These are phyloP conservation scores for Puya raimondii DNA, from an alignment of 176 grass and related monocot species.

Conservation along the genomic window DNA sequence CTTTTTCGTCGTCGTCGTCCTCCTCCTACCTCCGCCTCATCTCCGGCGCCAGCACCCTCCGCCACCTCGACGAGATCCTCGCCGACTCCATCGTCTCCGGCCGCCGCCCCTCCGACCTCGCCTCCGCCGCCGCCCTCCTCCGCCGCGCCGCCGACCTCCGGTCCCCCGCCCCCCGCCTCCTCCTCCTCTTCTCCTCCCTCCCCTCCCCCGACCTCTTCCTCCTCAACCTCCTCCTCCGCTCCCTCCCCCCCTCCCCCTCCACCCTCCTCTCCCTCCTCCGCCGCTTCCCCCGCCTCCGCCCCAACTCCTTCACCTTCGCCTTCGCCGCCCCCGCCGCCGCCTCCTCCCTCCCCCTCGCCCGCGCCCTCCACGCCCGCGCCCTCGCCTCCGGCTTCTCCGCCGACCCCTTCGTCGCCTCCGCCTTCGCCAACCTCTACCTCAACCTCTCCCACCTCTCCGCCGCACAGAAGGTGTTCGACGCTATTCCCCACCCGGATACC, in stretches of 20 bases:
- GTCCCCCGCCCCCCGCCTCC: slow-evolving; percentile 10
- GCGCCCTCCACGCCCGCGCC: slow-evolving; percentile 8
- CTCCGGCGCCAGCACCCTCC: slow-evolving; percentile 8
- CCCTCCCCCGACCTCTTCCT: slow-evolving; percentile 15
- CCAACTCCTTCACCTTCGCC: slow-evolving; percentile 3
- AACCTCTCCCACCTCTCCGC: slow-evolving; percentile 9
- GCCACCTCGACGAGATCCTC: slow-evolving; percentile 20
- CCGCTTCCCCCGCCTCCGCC: neutral
- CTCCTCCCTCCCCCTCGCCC: neutral
- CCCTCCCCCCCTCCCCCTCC: slow-evolving; percentile 7
- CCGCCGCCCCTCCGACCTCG: slow-evolving; percentile 10
- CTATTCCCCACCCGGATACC: slow-evolving; percentile 17
- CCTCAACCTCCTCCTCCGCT: slow-evolving; percentile 23
- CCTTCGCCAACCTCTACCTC: slow-evolving; percentile 9
- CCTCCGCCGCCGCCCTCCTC: slow-evolving; percentile 20
- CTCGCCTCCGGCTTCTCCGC: slow-evolving; percentile 13
- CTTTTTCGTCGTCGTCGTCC: neutral
- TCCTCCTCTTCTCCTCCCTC: slow-evolving; percentile 24
- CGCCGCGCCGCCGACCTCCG: slow-evolving; percentile 12
- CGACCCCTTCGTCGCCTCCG: slow-evolving; percentile 20
- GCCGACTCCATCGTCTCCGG: slow-evolving; percentile 13
- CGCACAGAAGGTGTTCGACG: slow-evolving; percentile 21
- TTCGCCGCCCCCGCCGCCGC: slow-evolving; percentile 10
- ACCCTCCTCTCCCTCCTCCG: neutral
- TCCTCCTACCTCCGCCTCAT: slow-evolving; percentile 7